Conservation (phyloP, 1,284 basidiomycete species). For the Tremellales sp. region DNA sequence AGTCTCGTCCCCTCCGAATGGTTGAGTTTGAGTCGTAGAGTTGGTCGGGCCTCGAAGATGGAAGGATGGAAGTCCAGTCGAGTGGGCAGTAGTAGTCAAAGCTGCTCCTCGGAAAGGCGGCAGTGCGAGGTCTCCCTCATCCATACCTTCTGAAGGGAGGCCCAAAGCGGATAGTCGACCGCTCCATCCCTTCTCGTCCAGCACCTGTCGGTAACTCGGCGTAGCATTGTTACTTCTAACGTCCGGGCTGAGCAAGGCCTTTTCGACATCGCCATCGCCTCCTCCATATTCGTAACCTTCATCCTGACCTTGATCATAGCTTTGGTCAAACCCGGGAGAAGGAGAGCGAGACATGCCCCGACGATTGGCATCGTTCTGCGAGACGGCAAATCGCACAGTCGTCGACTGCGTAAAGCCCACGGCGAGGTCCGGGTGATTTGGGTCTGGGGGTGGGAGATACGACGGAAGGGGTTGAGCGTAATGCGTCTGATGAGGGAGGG, state of each 20-base stretch:
- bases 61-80: conserved; percentile 8
- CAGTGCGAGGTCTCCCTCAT: conserved; percentile 23
- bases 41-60: conserved; percentile 13
- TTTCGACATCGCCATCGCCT: conserved; percentile 26
- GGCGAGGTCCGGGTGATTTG: conserved; percentile 40
- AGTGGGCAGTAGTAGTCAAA: background rate
- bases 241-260: conserved; percentile 24
- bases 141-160: conserved; percentile 6
- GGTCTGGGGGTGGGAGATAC: conserved; percentile 38
- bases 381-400: conserved; percentile 28
- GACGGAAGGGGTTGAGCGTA: conserved; percentile 31
- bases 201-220: background rate
- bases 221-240: conserved; percentile 1
- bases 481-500: background rate
- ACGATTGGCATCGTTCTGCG: conserved; percentile 5
- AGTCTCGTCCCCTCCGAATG: too few relatives aligned
- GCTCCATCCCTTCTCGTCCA: conserved; percentile 7
- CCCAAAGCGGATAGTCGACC: conserved; percentile 9
- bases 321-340: conserved; percentile 30
- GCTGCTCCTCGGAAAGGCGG: conserved; percentile 9
- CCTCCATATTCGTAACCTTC: conserved; percentile 7
- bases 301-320: conserved; percentile 13
- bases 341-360: conserved; percentile 29
- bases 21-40: background rate
- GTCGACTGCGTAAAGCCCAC: conserved; percentile 32